Evolutionary conservation across 2,329 filamentous ascomycete genomes (phyloP).

Genomic region (Cercospora nicotianae): DNA sequence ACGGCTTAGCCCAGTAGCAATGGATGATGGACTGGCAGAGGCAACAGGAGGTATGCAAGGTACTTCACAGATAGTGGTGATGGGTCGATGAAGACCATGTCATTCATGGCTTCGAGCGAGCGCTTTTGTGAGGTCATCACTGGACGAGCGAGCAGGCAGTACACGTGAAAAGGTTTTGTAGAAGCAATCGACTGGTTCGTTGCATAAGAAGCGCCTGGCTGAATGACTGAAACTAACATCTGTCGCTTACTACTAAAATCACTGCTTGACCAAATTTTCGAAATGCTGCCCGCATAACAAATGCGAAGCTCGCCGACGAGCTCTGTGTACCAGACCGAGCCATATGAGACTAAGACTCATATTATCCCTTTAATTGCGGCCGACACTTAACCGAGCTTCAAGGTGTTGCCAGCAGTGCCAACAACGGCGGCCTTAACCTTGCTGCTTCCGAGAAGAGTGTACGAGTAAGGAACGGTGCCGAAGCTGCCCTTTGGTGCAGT

Average conservation of each 20-base stretch:
- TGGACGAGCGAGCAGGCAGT: not conserved
- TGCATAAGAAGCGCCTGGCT: not conserved
- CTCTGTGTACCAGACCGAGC: not conserved
- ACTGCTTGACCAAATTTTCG: not conserved
- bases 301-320: not conserved
- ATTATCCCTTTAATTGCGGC: not conserved
- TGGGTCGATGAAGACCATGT: not conserved
- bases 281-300: not conserved
- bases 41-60: not conserved
- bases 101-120: not conserved
- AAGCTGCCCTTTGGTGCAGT: conserved; percentile 39
- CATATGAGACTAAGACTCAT: not conserved
- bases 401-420: conserved; percentile 42
- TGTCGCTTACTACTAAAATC: not conserved
- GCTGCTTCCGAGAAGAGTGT: conserved; percentile 37
- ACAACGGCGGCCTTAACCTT: conserved; percentile 44
- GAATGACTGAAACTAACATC: not conserved
- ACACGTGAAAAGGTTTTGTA: not conserved
- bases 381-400: conserved; percentile 33
- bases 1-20: not conserved
- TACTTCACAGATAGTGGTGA: not conserved
- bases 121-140: not conserved
- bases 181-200: not conserved
- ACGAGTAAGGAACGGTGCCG: conserved; percentile 39
- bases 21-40: not conserved